phyloP scores from a whole-genome alignment of 2,329 filamentous ascomycete genomes.

The Pseudogymnoascus pannorum region DNA sequence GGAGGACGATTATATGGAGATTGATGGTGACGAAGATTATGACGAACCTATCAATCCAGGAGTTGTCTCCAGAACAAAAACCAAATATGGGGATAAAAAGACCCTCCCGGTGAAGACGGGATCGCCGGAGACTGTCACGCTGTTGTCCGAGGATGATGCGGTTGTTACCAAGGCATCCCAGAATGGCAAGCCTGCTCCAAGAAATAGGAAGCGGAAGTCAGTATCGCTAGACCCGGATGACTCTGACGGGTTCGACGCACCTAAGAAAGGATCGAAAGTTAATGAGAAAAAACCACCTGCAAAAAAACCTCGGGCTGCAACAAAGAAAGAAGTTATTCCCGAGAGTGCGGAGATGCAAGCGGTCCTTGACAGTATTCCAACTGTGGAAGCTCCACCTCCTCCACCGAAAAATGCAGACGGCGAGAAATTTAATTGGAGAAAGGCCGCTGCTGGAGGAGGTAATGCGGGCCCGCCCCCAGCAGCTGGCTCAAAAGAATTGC shows the following conservation, averaged over 20 bases:
- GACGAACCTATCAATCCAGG: slow-evolving; percentile 64
- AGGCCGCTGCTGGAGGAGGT: slow-evolving; percentile 48
- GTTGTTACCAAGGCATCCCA: slow-evolving; percentile 23
- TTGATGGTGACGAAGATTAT: slow-evolving; percentile 65
- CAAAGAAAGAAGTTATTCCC: slow-evolving; percentile 57
- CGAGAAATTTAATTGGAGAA: slow-evolving; percentile 74
- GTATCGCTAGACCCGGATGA: slow-evolving; percentile 48
- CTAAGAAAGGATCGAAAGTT: slow-evolving; percentile 44
- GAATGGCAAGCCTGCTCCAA: slow-evolving; percentile 24
- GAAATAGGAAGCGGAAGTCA: slow-evolving; percentile 51
- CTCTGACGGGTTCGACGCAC: slow-evolving; percentile 43
- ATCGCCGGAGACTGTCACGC: slow-evolving; percentile 35
- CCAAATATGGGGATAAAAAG: slow-evolving; percentile 30
- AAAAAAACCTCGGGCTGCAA: slow-evolving; percentile 30
- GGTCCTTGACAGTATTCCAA: slow-evolving; percentile 83
- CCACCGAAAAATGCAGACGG: slow-evolving; percentile 58
- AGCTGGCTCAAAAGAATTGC: slow-evolving; percentile 62
- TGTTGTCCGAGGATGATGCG: slow-evolving; percentile 40
- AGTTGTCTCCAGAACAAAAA: slow-evolving; percentile 28
- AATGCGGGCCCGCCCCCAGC: slow-evolving; percentile 58
- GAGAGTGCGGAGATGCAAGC: slow-evolving; percentile 70
- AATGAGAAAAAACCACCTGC: slow-evolving; percentile 27
- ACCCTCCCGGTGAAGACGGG: slow-evolving; percentile 45
- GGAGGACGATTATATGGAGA: slow-evolving; percentile 66
- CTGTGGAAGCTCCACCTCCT: slow-evolving; percentile 74